Conservation (phyloP, 176 grass and related monocot genomes). For the Oryza rufipogon region DNA sequence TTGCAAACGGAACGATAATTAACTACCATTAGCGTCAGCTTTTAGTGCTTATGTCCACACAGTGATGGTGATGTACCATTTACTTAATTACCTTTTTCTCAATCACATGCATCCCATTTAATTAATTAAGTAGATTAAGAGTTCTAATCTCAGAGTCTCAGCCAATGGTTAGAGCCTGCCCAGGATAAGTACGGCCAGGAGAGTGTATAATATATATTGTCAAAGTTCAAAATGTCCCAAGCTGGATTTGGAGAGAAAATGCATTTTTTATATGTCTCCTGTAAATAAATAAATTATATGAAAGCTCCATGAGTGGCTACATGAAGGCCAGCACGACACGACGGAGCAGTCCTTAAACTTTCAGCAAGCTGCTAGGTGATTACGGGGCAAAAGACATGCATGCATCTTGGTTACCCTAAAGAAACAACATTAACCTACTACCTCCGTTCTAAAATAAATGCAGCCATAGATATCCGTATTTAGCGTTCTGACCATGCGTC, state of each 20-base stretch:
- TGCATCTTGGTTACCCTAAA: slow-evolving; percentile 33
- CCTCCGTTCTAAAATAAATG: too few species aligned
- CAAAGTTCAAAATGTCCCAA: slow-evolving; percentile 6
- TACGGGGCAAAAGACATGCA: background rate
- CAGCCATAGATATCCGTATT: too few species aligned
- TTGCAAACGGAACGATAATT: background rate
- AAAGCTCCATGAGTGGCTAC: background rate
- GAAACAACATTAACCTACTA: background rate
- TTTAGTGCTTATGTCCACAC: background rate
- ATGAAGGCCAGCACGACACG: slow-evolving; percentile 24
- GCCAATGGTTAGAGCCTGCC: slow-evolving; percentile 23
- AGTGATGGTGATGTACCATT: background rate
- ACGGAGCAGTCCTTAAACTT: slow-evolving; percentile 2
- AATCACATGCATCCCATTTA: background rate
- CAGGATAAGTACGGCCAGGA: slow-evolving; percentile 22
- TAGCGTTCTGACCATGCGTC: too few species aligned
- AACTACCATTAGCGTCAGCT: background rate
- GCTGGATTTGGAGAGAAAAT: background rate
- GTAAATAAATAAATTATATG: background rate
- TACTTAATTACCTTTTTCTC: background rate
- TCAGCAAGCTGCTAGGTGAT: slow-evolving; percentile 7
- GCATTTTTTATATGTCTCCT: background rate
- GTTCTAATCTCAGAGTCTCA: background rate
- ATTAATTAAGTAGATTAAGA: background rate
- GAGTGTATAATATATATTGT: background rate